Conservation (phyloP, 805 yeast genomes). For the Ogataea neopini region DNA sequence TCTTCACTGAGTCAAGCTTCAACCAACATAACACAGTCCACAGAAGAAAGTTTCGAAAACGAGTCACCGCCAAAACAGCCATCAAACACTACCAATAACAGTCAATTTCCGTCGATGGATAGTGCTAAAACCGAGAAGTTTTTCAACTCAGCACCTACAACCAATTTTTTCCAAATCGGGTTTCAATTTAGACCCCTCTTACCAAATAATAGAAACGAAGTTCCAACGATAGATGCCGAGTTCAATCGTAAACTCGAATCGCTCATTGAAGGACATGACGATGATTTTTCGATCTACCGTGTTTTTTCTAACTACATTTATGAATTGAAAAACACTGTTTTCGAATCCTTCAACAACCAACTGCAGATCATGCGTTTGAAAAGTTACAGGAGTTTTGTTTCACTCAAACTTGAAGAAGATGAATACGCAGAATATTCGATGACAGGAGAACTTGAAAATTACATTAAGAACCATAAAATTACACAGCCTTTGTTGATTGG, state of each 20-base stretch:
- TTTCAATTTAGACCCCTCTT: conserved; percentile 16
- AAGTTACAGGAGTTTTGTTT: conserved; percentile 26
- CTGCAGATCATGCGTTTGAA: conserved; percentile 18
- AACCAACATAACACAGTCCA: conserved; percentile 6
- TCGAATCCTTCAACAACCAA: conserved; percentile 29
- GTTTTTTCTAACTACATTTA: conserved; percentile 26
- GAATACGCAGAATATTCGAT: conserved; percentile 19
- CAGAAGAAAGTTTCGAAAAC: conserved; percentile 13
- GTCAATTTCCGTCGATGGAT: conserved; percentile 20
- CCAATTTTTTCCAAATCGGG: conserved; percentile 29
- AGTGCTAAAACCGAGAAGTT: conserved; percentile 12
- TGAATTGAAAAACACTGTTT: conserved; percentile 22
- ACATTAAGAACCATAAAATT: conserved; percentile 26
- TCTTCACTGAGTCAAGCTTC: conserved; percentile 9
- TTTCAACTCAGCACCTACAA: conserved; percentile 14
- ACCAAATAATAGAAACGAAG: conserved; percentile 1
- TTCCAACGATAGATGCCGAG: conserved; percentile 26
- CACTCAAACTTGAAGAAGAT: conserved; percentile 24
- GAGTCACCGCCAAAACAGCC: neutral
- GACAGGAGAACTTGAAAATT: conserved; percentile 25
- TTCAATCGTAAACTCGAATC: conserved; percentile 19
- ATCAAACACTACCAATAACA: neutral
- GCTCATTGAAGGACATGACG: conserved; percentile 29
- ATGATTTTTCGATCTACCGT: conserved; percentile 31
- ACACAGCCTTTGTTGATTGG: conserved; percentile 33